Conservation (phyloP, 345 rosid species). For the Raphanus sativus region DNA sequence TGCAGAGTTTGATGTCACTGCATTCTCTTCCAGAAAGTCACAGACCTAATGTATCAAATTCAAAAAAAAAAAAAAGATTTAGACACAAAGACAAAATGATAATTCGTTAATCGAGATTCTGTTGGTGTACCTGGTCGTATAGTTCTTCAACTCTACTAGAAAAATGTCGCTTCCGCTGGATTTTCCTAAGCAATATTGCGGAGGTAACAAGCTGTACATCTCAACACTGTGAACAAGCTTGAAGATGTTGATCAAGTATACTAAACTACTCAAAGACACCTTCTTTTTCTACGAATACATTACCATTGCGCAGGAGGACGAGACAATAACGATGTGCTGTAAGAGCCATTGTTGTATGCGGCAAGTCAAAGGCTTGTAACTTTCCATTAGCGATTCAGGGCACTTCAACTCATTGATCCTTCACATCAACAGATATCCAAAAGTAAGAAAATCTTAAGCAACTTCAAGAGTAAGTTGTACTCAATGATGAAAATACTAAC, state of each 20-base stretch:
- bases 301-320: slow-evolving; percentile 60
- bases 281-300: slow-evolving; percentile 27
- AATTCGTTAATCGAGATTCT: background rate
- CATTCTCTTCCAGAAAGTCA: slow-evolving; percentile 87
- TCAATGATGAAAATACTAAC: slow-evolving; percentile 42
- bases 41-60: slow-evolving; percentile 55
- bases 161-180: slow-evolving; percentile 43
- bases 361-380: slow-evolving; percentile 66
- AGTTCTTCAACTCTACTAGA: slow-evolving; percentile 66
- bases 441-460: background rate
- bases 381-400: slow-evolving; percentile 58
- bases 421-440: background rate
- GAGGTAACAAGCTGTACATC: slow-evolving; percentile 66
- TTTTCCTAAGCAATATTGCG: slow-evolving; percentile 46
- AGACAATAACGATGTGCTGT: slow-evolving; percentile 43
- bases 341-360: slow-evolving; percentile 59
- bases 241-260: slow-evolving; percentile 44
- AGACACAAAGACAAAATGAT: slow-evolving; percentile 1
- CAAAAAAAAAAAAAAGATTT: background rate
- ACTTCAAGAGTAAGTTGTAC: background rate
- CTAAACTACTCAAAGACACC: slow-evolving; percentile 39
- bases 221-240: slow-evolving; percentile 55
- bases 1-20: slow-evolving; percentile 51
- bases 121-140: slow-evolving; percentile 59
- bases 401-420: slow-evolving; percentile 78